Evolutionary conservation across 1,284 basidiomycete species (phyloP), one percentile per base, ranked within the genome.

Genomic region (Inonotus obliquus): DNA sequence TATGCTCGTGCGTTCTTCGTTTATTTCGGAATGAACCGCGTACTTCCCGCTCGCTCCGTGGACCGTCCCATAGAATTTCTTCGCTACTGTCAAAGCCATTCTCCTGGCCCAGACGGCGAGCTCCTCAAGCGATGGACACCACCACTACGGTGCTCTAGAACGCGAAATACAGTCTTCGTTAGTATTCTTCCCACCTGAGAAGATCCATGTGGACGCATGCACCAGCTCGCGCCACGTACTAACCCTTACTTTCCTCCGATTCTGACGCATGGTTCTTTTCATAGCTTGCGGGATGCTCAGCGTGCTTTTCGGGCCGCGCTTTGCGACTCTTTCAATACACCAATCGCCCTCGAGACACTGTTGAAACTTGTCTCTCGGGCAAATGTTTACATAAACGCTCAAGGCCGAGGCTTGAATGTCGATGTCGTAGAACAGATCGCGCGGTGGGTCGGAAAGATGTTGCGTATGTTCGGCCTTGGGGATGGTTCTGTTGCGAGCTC

Each of bases 281-380:
- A 49, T 66, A 94, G 91, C 66, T 80, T 97, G 47, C 81, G 91
- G 67, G 78, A 85, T 55, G 85, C 88, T 39, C 96, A 96, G 74
- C 69, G 81, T 47, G 79, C 83, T 1, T 97, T 99, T 82, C 87
- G 94, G 58, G 79, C 77, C n/a, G 92, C 96, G 0, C 86, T 99
- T 60, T 97, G 92, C 76, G 96, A 99, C 74, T 98, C 95, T 1
- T 98, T 99, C 81, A 96, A 99, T 75, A 99, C 96, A 0, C 93
- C 95, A 1, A 80, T 79, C 14, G 96, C 94, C 0, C 76, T 99
- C 49, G 82, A 84, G 66, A 77, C 86, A 59, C 76, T 99, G 13
- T 81, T 92, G 13, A 90, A 96, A 64, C 78, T 98, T 32, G 86
- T 99, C 27, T 91, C 90, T n/a, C 82, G 85, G 58, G 87, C 92